phyloP scores from a whole-genome alignment of 1,139 yeast genomes.

The Schwanniomyces etchellsii region DNA sequence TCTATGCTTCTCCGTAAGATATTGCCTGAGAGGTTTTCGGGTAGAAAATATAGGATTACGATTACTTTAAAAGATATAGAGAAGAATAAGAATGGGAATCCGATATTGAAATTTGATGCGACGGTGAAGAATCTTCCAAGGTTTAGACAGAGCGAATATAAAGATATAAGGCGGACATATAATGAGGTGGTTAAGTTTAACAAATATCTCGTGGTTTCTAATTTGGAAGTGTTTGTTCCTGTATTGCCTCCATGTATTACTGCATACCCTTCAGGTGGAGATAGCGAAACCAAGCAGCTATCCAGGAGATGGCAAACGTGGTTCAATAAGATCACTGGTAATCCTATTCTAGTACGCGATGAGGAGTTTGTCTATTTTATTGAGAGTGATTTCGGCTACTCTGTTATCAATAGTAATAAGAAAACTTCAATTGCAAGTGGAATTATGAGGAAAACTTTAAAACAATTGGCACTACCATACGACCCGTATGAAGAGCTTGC shows the following conservation, averaged over 20 bases:
- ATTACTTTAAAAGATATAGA: constrained; percentile 31
- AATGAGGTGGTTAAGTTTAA: constrained; percentile 73
- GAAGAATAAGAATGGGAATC: constrained; percentile 37
- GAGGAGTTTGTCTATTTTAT: constrained; percentile 86
- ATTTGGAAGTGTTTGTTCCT: constrained; percentile 92
- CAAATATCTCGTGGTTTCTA: constrained; percentile 70
- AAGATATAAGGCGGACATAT: constrained; percentile 75
- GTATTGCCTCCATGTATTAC: constrained; percentile 73
- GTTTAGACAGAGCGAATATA: constrained; percentile 65
- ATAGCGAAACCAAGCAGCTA: constrained; percentile 66
- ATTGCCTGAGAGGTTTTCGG: constrained; percentile 47
- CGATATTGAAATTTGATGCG: constrained; percentile 41
- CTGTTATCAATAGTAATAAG: constrained; percentile 54
- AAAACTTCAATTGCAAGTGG: constrained; percentile 73
- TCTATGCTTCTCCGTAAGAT: constrained; percentile 24
- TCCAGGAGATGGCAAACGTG: constrained; percentile 69
- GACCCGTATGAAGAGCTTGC: constrained; percentile 82
- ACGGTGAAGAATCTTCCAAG: constrained; percentile 54
- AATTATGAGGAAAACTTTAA: constrained; percentile 76
- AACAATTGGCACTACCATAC: constrained; percentile 86
- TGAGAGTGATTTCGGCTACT: constrained; percentile 82
- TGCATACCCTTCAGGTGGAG: constrained; percentile 76
- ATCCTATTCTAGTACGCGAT: constrained; percentile 77
- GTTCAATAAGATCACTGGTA: constrained; percentile 70
- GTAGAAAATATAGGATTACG: constrained; percentile 23